Evolutionary conservation across 75 land plant genomes (phyloP).

Genomic region (Sequoiadendron giganteum): DNA sequence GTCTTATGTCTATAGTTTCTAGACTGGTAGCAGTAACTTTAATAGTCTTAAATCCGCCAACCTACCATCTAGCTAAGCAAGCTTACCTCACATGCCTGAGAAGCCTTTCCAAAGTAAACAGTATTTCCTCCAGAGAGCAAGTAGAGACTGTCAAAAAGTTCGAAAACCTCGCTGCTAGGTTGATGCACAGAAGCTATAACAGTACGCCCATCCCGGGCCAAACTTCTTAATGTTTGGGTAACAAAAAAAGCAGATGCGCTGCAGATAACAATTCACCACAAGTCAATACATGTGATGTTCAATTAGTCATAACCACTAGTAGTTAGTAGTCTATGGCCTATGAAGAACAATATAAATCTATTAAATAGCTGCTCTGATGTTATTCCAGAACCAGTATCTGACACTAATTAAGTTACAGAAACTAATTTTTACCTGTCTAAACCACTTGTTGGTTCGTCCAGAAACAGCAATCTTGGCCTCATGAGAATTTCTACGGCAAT

Average conservation of each 20-base stretch:
- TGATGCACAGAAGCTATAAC: slow-evolving; percentile 89
- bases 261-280: slow-evolving; percentile 7
- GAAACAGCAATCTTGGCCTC: slow-evolving; percentile 83
- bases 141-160: slow-evolving; percentile 70
- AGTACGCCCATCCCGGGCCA: slow-evolving; percentile 78
- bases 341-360: not conserved
- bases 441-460: slow-evolving; percentile 97
- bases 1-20: not conserved
- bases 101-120: slow-evolving; percentile 75
- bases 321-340: no score
- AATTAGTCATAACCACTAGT: not conserved
- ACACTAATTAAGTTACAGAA: not conserved
- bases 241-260: slow-evolving; percentile 92
- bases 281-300: not conserved
- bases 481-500: slow-evolving; percentile 94
- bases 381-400: not conserved
- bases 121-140: slow-evolving; percentile 81
- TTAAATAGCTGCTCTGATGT: not conserved
- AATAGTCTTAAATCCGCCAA: not conserved
- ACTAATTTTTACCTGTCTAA: slow-evolving; percentile 70
- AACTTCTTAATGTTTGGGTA: slow-evolving; percentile 58
- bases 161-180: slow-evolving; percentile 90
- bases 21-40: not conserved
- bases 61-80: not conserved
- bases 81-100: slow-evolving; percentile 58